phyloP scores from a whole-genome alignment of 805 yeast genomes.

The Candida ulmi region DNA sequence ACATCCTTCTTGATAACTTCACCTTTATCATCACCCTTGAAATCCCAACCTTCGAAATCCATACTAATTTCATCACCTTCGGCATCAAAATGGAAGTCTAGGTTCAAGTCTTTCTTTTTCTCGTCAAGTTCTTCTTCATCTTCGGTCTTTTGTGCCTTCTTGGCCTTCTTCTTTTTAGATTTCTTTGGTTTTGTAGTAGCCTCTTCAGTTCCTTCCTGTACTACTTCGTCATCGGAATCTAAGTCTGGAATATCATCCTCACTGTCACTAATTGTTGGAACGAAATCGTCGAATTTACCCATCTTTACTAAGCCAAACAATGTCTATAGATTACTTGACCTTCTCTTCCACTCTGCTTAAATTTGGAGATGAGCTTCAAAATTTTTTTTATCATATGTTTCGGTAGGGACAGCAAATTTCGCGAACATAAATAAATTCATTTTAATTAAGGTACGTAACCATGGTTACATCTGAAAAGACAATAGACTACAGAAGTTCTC shows the following conservation, averaged over 20 bases:
- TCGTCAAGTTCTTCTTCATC: conserved; percentile 28
- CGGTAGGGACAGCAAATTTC: too few relatives aligned
- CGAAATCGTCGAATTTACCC: conserved; percentile 46
- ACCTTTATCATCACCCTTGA: conserved; percentile 42
- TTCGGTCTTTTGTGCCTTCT: conserved; percentile 15
- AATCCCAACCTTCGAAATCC: conserved; percentile 79
- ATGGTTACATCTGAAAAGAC: too few relatives aligned
- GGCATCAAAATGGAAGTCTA: conserved; percentile 64
- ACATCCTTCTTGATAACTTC: conserved; percentile 46
- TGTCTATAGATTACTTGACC: neutral
- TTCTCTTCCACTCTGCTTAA: neutral
- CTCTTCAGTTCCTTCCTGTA: conserved; percentile 17
- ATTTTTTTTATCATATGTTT: neutral
- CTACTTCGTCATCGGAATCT: conserved; percentile 40
- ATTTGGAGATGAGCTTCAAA: neutral
- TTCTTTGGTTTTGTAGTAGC: conserved; percentile 11
- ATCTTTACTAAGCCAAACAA: conserved; percentile 3
- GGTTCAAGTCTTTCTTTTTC: conserved; percentile 57
- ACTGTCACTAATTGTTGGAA: conserved; percentile 71
- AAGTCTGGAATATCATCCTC: conserved; percentile 61
- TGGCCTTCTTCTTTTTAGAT: conserved; percentile 20
- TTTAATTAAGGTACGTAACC: too few relatives aligned
- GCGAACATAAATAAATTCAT: too few relatives aligned
- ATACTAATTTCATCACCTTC: conserved; percentile 49
- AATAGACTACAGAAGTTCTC: too few relatives aligned